Evolutionary conservation across 2,329 filamentous ascomycete species (phyloP).

Genomic region (Cytospora piceicola): DNA sequence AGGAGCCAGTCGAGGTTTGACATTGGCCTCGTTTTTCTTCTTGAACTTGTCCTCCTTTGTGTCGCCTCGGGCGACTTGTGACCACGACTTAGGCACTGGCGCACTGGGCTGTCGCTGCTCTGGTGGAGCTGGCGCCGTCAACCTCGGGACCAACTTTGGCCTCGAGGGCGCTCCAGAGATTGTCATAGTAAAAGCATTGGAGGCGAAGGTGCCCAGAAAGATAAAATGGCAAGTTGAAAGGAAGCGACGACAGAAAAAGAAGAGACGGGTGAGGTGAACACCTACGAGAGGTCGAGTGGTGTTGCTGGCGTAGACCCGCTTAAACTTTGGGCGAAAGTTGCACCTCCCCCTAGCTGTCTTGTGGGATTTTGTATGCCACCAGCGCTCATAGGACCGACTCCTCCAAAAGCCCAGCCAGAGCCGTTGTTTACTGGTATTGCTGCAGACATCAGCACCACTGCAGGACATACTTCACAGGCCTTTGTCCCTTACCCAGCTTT

Average conservation of each 20-base stretch:
- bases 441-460: conserved; percentile 29
- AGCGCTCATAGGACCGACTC: conserved; percentile 62
- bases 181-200: conserved; percentile 11
- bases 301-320: conserved; percentile 65
- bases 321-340: conserved; percentile 70
- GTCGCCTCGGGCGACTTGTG: conserved; percentile 17
- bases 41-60: neutral
- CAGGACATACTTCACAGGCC: conserved; percentile 6
- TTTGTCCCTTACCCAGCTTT: conserved; percentile 60
- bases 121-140: conserved; percentile 5
- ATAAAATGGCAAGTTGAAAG: neutral
- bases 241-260: conserved; percentile 15
- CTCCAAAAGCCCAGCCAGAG: conserved; percentile 66
- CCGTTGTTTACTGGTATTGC: conserved; percentile 50
- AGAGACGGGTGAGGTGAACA: conserved; percentile 37
- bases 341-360: conserved; percentile 60
- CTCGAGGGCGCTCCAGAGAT: conserved; percentile 3
- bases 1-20: neutral
- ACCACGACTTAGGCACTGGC: conserved; percentile 18
- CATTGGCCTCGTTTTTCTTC: neutral
- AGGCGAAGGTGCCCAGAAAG: neutral
- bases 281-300: conserved; percentile 68
- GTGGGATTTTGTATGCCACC: conserved; percentile 56
- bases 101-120: neutral
- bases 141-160: conserved; percentile 25